These are phyloP conservation scores for Cruciata laevipes DNA, from an alignment of 257 asterid species.

Conservation along the genomic window DNA sequence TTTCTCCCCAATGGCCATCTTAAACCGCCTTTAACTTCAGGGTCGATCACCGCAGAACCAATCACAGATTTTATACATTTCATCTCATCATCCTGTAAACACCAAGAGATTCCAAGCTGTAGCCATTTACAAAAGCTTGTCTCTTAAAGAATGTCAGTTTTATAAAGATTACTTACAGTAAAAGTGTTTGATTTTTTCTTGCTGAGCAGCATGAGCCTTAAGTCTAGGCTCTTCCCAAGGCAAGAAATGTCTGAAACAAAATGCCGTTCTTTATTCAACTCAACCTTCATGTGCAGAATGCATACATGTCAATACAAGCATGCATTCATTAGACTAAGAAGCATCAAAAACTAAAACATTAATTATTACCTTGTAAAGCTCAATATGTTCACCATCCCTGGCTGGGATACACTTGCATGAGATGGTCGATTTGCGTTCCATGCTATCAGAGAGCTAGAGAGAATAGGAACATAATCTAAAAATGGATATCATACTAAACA, in stretches of 20 bases:
- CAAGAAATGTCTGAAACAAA: constrained; percentile 41
- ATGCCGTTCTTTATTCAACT: constrained; percentile 36
- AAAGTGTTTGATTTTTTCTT: constrained; percentile 25
- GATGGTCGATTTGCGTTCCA: no score
- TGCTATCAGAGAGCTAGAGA: no score
- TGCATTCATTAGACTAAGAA: constrained; percentile 6
- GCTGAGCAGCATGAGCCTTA: constrained; percentile 40
- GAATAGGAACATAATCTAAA: not conserved
- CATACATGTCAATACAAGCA: not conserved
- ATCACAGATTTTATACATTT: constrained; percentile 28
- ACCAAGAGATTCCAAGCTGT: not conserved
- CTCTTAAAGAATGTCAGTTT: no score
- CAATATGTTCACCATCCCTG: no score
- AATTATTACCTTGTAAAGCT: no score
- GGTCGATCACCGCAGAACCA: constrained; percentile 33
- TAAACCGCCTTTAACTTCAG: constrained; percentile 41
- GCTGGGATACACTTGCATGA: no score
- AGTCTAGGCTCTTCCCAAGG: constrained; percentile 34
- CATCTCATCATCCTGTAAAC: constrained; percentile 41
- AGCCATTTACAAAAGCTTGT: not conserved
- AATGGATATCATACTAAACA: not conserved
- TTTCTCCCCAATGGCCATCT: constrained; percentile 12
- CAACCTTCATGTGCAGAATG: constrained; percentile 24
- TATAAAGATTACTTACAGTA: constrained; percentile 26
- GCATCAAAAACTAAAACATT: not conserved